Conservation (phyloP, 2,329 filamentous ascomycete genomes). For the Zymoseptoria brevis region DNA sequence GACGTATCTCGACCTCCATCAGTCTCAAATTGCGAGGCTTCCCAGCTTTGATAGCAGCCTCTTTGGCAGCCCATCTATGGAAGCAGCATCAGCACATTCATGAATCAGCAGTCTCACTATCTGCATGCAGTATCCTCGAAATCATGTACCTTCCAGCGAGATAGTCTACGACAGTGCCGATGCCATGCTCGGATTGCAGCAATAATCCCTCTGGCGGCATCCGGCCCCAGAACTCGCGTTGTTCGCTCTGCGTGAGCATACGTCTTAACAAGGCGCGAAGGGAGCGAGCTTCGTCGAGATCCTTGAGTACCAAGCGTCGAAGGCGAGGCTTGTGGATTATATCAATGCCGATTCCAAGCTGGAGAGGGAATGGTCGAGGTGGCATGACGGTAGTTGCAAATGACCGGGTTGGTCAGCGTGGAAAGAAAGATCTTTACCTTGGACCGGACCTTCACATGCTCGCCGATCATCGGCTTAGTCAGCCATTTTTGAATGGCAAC, state of each 20-base stretch:
- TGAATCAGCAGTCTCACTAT: not conserved
- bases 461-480: not conserved
- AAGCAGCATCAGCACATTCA: not conserved
- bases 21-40: conserved; percentile 25
- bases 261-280: conserved; percentile 17
- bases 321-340: conserved; percentile 54
- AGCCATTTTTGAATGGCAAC: not conserved
- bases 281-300: conserved; percentile 41
- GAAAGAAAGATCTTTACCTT: no score
- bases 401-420: no score
- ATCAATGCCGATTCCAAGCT: conserved; percentile 67
- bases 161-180: conserved; percentile 1
- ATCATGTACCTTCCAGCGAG: conserved; percentile 19
- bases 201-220: not conserved
- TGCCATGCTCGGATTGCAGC: not conserved
- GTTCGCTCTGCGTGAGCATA: conserved; percentile 23
- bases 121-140: not conserved
- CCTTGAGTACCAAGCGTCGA: not conserved
- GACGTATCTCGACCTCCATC: conserved; percentile 34
- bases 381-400: conserved; percentile 29
- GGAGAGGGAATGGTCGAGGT: conserved; percentile 52
- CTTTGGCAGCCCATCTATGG: conserved; percentile 43
- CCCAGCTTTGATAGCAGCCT: conserved; percentile 41
- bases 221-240: conserved; percentile 12
- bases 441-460: not conserved